phyloP scores from a whole-genome alignment of 75 land plant genomes.

The Isoetes taiwanensis region DNA sequence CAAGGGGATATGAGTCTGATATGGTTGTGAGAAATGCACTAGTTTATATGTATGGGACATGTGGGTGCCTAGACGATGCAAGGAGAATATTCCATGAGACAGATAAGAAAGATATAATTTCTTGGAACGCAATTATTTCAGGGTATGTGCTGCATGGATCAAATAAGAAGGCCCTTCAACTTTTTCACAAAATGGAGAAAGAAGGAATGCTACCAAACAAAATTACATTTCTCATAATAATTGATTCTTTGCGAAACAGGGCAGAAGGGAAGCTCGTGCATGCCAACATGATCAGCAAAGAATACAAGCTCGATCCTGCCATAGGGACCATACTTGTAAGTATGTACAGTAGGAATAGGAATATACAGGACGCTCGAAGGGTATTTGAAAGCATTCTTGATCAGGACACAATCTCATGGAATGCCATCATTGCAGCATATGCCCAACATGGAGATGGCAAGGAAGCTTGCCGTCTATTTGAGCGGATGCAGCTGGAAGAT shows the following conservation, averaged over 20 bases:
- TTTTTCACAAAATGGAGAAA: too few species aligned
- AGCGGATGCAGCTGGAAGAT: neutral
- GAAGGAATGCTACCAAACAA: too few species aligned
- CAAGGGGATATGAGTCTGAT: too few species aligned
- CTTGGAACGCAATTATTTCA: neutral
- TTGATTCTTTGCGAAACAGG: too few species aligned
- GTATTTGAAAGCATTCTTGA: neutral
- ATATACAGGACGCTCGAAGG: too few species aligned
- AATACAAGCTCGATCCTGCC: too few species aligned
- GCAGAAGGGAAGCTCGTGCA: too few species aligned
- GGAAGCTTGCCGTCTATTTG: neutral
- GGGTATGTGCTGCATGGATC: neutral
- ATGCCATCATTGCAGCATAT: neutral
- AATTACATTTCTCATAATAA: too few species aligned
- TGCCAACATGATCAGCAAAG: too few species aligned
- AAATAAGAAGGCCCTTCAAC: conserved; percentile 1
- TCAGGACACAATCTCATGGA: neutral
- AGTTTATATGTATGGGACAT: neutral
- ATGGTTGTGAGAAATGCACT: neutral
- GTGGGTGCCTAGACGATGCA: neutral
- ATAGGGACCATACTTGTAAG: too few species aligned
- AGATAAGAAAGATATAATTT: neutral
- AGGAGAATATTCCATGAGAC: neutral
- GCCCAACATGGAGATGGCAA: neutral
- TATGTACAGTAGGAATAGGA: too few species aligned